A percentile compares a stretch with the other conserved stretches of the same genome.
These are phyloP conservation scores for Ophiorrhiza pumila DNA, from an alignment of 257 asterid species.

Conservation along the genomic window DNA sequence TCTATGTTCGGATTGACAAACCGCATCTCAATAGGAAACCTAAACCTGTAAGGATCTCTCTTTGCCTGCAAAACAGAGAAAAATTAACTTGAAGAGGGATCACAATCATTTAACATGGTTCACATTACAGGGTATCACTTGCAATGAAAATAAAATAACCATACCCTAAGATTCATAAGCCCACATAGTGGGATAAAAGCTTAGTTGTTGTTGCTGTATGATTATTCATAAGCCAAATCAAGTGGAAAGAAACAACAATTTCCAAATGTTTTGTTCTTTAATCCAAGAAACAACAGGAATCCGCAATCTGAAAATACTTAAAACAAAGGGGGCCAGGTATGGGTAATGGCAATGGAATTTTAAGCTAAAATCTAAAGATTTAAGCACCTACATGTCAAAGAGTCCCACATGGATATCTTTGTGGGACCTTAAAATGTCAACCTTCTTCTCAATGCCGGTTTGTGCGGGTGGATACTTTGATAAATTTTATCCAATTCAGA, in stretches of 20 bases:
- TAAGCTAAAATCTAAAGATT: not conserved
- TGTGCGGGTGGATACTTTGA: not conserved
- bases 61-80: slow-evolving; percentile 72
- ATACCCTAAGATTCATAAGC: not conserved
- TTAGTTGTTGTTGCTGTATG: too few species aligned
- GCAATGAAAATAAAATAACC: not conserved
- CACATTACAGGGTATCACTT: not conserved
- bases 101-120: not conserved
- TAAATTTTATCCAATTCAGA: not conserved
- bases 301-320: not conserved
- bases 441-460: not conserved
- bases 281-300: not conserved
- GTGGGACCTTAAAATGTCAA: not conserved
- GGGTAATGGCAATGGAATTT: too few species aligned
- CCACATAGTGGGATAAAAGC: too few species aligned
- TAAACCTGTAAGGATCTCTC: slow-evolving; percentile 87
- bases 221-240: not conserved
- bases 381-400: not conserved
- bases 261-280: not conserved
- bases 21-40: slow-evolving; percentile 95
- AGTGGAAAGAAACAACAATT: not conserved
- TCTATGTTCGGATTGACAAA: slow-evolving; percentile 90
- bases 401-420: not conserved
- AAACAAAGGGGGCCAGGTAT: not conserved
- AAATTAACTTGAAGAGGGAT: not conserved